Evolutionary conservation across 108 stramenopile genomes (phyloP), one percentile per base, ranked within the genome.

Genomic region (Nitzschia palea): DNA sequence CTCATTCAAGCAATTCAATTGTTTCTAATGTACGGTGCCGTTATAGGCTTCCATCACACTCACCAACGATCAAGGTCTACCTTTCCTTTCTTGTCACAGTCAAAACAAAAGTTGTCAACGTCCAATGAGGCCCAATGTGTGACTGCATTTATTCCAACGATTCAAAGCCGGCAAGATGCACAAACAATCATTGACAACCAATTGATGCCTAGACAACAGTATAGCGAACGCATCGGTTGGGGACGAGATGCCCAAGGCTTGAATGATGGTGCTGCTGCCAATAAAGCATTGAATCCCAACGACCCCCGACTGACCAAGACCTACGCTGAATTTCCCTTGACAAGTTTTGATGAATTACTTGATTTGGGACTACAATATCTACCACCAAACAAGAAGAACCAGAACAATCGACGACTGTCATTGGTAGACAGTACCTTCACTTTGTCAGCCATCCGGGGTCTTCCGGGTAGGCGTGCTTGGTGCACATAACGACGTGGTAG

Each of bases 321-420:
- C 42, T 93, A 93, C 52, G 87, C 81, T 22, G 91, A 93, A 71
- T 93, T 92, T 73, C 91, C 91, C 23, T 81, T 82, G 33, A 36
- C 62, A 32, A 87, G 86, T 52, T 73, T 84, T 61, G 91, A 93
- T 69, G 18, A 55, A 10, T 65, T 93, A 44, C 34, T 93, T 3
- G 85, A 87, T 82, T 54, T 68, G 4, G 90, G 77, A 23, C 35
- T 82, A 42, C 37, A 65, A 0, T 51, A 76, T 23, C 15, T 65
- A 40, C 34, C 58, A 40, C 27, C 44, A 17, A 20, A 58, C 15
- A 32, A 17, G 32, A 55, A 44, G 20, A n/a, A 33, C 44, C 25
- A 29, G 42, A 35, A 52, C 58, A 53, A n/a, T n/a, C n/a, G n/a
- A n/a, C n/a, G n/a, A n/a, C n/a, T n/a, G n/a, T n/a, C n/a, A n/a